phyloP scores from a whole-genome alignment of 306 rosid genomes.

The Crotalaria pallida region DNA sequence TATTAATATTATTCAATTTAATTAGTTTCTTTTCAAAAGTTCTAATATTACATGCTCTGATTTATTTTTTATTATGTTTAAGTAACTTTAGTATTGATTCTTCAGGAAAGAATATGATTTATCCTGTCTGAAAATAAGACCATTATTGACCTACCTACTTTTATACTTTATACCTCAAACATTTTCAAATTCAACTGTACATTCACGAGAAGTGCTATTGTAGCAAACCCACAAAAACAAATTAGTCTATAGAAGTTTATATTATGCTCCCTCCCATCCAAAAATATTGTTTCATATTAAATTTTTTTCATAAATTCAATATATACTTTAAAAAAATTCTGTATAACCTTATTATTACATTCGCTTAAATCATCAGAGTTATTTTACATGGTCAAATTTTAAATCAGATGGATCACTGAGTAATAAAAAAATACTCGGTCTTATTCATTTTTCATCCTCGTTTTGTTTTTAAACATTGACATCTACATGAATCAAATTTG shows the following conservation, averaged over 20 bases:
- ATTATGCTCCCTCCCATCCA: no score
- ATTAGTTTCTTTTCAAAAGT: neutral
- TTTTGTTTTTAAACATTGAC: constrained; percentile 3
- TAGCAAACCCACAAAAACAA: constrained; percentile 23
- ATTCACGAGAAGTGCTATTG: constrained; percentile 29
- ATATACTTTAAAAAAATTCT: no score
- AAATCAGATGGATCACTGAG: no score
- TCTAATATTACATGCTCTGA: neutral
- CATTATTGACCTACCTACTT: constrained; percentile 24
- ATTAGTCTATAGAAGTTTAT: constrained; percentile 12
- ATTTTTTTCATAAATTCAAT: no score
- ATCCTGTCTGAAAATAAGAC: constrained; percentile 16
- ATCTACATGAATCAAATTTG: constrained; percentile 10
- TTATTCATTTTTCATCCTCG: neutral
- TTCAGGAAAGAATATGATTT: constrained; percentile 14
- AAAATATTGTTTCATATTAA: no score
- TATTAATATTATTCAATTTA: neutral
- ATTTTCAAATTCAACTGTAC: constrained; percentile 28
- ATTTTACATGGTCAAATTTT: no score
- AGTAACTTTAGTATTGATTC: constrained; percentile 25
- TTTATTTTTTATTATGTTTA: neutral
- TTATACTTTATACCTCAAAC: constrained; percentile 8
- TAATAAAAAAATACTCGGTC: no score
- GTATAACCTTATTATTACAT: no score
- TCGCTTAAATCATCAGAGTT: no score